Percentiles rank a stretch among this genome's conserved stretches.
phyloP scores from a whole-genome alignment of 495 filamentous ascomycete species.

The Lasiosphaeria hispida region DNA sequence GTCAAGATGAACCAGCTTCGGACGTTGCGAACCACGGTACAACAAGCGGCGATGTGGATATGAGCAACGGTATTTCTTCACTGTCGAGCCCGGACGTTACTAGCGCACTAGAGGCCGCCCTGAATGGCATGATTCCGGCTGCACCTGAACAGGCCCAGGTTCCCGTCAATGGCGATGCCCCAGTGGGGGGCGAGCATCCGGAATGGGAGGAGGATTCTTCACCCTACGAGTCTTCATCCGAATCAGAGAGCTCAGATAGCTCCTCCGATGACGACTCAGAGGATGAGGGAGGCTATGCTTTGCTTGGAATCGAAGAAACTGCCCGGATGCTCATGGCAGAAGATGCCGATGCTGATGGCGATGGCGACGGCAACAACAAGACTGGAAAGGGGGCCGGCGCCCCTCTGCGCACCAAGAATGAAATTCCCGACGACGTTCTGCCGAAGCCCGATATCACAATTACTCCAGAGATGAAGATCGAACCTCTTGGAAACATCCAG shows the following conservation, averaged over 20 bases:
- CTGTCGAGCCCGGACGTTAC: slow-evolving; percentile 38
- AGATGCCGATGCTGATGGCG: slow-evolving; percentile 54
- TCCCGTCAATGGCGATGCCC: slow-evolving; percentile 11
- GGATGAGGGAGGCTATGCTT: slow-evolving; percentile 50
- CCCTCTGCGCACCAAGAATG: slow-evolving; percentile 68
- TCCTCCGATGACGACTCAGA: slow-evolving; percentile 53
- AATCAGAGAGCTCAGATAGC: slow-evolving; percentile 42
- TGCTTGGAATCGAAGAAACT: slow-evolving; percentile 74
- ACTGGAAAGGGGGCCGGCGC: slow-evolving; percentile 46
- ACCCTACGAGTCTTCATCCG: slow-evolving; percentile 46
- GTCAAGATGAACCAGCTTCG: background rate
- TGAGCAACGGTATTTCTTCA: slow-evolving; percentile 8
- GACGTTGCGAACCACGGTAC: too few species aligned
- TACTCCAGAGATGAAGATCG: slow-evolving; percentile 71
- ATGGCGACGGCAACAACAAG: slow-evolving; percentile 54
- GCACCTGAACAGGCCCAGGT: slow-evolving; percentile 13
- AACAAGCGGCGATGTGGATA: slow-evolving; percentile 11
- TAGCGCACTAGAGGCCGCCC: slow-evolving; percentile 44
- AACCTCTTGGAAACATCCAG: slow-evolving; percentile 68
- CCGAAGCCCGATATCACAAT: slow-evolving; percentile 73
- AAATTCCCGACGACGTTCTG: slow-evolving; percentile 63
- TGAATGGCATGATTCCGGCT: slow-evolving; percentile 33
- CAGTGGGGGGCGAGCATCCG: slow-evolving; percentile 32
- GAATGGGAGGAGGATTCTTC: slow-evolving; percentile 67
- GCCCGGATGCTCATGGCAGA: slow-evolving; percentile 76